Evolutionary conservation across 2,329 filamentous ascomycete genomes (phyloP).

Genomic region (Hymenoscyphus linearis): DNA sequence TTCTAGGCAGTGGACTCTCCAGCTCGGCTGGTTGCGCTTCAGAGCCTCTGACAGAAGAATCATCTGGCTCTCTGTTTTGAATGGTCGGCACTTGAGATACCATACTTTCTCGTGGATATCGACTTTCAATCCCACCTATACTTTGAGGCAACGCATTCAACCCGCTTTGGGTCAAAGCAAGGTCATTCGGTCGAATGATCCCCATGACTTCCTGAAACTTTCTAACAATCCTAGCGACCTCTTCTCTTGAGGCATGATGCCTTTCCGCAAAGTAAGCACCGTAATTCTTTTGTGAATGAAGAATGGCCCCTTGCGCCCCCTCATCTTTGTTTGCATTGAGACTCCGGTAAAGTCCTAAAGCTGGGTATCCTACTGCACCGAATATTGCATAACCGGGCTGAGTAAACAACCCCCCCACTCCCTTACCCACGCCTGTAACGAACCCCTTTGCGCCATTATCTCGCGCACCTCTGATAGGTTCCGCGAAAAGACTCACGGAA

Average conservation of each 20-base stretch:
- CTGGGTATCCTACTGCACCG: conserved; percentile 12
- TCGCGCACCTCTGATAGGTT: conserved; percentile 14
- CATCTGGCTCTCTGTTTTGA: background rate
- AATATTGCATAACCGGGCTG: conserved; percentile 3
- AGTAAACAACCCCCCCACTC: conserved; percentile 8
- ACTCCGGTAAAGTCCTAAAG: conserved; percentile 8
- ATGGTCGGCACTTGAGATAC: background rate
- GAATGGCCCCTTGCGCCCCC: conserved; percentile 4
- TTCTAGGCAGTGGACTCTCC: background rate
- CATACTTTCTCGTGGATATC: background rate
- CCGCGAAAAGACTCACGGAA: conserved; percentile 13
- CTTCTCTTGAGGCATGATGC: background rate
- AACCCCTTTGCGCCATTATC: conserved; percentile 13
- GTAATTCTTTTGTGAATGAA: conserved; percentile 6
- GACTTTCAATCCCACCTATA: background rate
- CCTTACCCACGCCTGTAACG: conserved; percentile 15
- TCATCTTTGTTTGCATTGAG: background rate
- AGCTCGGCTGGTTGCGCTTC: background rate
- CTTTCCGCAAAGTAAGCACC: conserved; percentile 1
- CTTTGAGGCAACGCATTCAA: background rate
- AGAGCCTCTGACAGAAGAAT: background rate
- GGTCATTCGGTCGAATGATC: background rate
- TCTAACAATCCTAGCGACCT: background rate
- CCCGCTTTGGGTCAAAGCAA: background rate
- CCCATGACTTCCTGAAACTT: background rate